Base-by-base conservation (phyloP, 495 filamentous ascomycete species). In the Ramalina peruviana region DNA sequence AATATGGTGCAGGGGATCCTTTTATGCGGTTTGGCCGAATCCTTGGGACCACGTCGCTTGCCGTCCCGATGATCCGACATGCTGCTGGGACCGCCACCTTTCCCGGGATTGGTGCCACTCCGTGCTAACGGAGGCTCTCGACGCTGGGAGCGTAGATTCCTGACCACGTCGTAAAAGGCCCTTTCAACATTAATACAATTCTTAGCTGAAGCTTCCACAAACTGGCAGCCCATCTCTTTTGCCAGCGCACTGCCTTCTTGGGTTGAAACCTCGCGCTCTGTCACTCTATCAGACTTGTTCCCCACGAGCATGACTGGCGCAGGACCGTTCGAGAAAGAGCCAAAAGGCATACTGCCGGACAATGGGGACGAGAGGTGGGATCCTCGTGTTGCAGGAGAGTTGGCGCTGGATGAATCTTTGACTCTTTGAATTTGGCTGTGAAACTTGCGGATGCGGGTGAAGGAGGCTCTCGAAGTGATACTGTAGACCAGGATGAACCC, bases 141-240 rank as follows among this genome's bases (percentile, higher is more conserved):
- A 55, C 85, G 78, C 64, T 95, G 89, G 53, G 81, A 76, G 52
- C 90, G 80, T 49, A 97, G 69, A 59, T 88, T 83, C 50, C 93
- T 75, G 20, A 98, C 92, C 12, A 98, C 93, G 58, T 98, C 92
- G 67, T 94, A 96, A 62, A 98, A 98, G 3, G 92, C 93, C 71
- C 90, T 94, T 62, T 98, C 92, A 23, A 98, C 92, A 60, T 98
- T 97, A 70, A 96, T 86, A 72, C 92, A 96, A 61, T 94, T 95
- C 71, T 97, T 96, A n/a, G 92, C 92, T 13, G 90, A 96, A 5
- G 92, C 92, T 65, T 97, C 92, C 50, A 97, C 89, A 59, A 97
- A 98, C 52, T 97, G 92, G 66, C 92, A 98, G 45, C 86, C 86
- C 36, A 98, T 72, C 60, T 95, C 86, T 60, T 87, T 84, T 37